Evolutionary conservation across 2,329 filamentous ascomycete species (phyloP), one percentile per base, ranked within the genome.

Genomic region (Fusarium sp.): DNA sequence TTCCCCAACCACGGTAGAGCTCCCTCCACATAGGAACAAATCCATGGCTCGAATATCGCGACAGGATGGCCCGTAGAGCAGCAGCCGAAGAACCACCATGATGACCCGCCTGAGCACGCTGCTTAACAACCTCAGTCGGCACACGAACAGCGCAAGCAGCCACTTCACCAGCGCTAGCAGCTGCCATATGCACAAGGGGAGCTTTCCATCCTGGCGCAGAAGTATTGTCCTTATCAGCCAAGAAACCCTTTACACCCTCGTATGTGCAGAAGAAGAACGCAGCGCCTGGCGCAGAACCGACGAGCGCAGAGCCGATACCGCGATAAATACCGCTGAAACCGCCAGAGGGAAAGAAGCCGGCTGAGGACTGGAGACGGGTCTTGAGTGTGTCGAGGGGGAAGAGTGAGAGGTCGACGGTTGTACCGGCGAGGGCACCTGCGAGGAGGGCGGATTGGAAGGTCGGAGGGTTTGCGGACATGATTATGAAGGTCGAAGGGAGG

Each of bases 331-430:
- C 95, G 54, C 88, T 88, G 87, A 98, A 95, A 78, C 95, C 95
- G 79, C 96, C 95, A 5, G 92, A 91, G 62, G 92, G 87, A 79
- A 94, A 90, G 86, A 97, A 94, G 81, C 92, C 91, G 62, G 87
- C 81, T 52, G 89, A 89, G 71, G 94, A 94, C 85, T 99, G 96
- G 11, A 99, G 93, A 20, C 96, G 94, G 46, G 97, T 99, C 85
- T 99, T 99, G 80, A 99, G 91, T 0, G 96, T 99, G 88, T 99
- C 97, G 86, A 99, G 94, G 1, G 96, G 96, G 86, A 93, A 99
- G 80, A 99, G 93, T 62, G 94, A 94, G 78, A 97, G 91, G 88
- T 99, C 96, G 82, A 98, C 96, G 18, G 95, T 97, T 52, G 96
- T 96, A 80, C 96, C 96, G 75, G 96, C 96, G 74, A 98, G 86